phyloP scores from a whole-genome alignment of 306 rosid genomes.

The Canavalia gladiata region DNA sequence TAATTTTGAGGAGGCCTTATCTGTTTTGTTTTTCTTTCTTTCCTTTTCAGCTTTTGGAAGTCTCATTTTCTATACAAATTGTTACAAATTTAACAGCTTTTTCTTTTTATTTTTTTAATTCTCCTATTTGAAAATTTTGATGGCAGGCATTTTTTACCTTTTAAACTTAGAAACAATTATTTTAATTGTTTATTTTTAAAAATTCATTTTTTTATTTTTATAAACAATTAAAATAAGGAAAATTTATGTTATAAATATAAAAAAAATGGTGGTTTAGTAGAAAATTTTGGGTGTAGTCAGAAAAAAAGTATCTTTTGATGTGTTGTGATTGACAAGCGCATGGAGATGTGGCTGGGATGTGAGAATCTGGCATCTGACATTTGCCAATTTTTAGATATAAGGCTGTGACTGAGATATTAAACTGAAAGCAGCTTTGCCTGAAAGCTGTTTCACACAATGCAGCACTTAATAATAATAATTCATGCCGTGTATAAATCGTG shows the following conservation, averaged over 20 bases:
- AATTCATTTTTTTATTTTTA: no score
- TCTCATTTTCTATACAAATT: conserved; percentile 22
- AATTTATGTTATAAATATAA: no score
- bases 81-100: conserved; percentile 7
- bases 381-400: conserved; percentile 14
- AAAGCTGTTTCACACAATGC: conserved; percentile 38
- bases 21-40: neutral
- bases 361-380: conserved; percentile 29
- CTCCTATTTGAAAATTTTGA: no score
- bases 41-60: conserved; percentile 24
- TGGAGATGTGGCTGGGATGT: conserved; percentile 13
- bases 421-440: conserved; percentile 44
- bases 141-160: no score
- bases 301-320: conserved; percentile 11
- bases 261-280: neutral
- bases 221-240: no score
- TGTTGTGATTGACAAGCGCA: conserved; percentile 38
- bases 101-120: neutral
- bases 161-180: no score
- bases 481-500: neutral
- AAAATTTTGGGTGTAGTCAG: neutral
- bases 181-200: no score
- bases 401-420: conserved; percentile 24
- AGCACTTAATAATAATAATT: neutral
- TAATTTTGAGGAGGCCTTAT: conserved; percentile 19